Base-by-base conservation (phyloP, 441 rosid genomes). In the Gossypium trilobum region DNA sequence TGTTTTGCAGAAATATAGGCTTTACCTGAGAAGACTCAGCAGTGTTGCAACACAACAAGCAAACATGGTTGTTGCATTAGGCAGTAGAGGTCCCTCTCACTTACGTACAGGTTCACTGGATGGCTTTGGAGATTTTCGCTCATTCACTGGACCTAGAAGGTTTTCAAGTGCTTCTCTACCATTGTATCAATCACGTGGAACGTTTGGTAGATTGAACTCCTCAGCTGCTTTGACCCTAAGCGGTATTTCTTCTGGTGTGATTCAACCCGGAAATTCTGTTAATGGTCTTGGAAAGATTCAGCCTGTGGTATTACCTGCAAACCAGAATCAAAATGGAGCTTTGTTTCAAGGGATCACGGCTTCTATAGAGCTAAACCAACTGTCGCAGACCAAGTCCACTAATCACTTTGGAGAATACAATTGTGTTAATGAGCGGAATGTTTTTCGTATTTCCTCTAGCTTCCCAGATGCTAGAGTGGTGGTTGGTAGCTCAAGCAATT, bases 1-100 rank as follows among this genome's bases (percentile, higher is more conserved):
- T 71, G 74, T 78, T 48, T 59, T 79, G 73, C 96, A 95, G 99
- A 95, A 95, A 75, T 95, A 87, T 70, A 87, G 99, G 83, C 87
- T 91, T 11, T 90, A 86, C 84, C 84, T 95, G 79, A 95, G 86
- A 82, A 86, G 87, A 79, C 46, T 86, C 65, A 85, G 89, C 75
- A 70, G 27, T 70, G 84, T 75, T 66, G 75, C 87, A 61, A 48
- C 81, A 59, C 83, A 87, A 75, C 85, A 86, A 78, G 86, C 66
- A 48, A 80, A 70, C 73, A 77, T 84, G 82, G 86, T 69, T 71
- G 82, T 83, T 39, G 77, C 84, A 62, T 85, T 79, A 20, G 93
- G 91, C 33, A 55, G 79, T 64, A 88, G 80, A 79, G 95, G 90
- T 56, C 64, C 91, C 42, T 78, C 92, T 63, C 89, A 81, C 83